Evolutionary conservation across 2,329 filamentous ascomycete species (phyloP), one percentile per base, ranked within the genome.

Genomic region (Calonectria pseudoreteaudii): DNA sequence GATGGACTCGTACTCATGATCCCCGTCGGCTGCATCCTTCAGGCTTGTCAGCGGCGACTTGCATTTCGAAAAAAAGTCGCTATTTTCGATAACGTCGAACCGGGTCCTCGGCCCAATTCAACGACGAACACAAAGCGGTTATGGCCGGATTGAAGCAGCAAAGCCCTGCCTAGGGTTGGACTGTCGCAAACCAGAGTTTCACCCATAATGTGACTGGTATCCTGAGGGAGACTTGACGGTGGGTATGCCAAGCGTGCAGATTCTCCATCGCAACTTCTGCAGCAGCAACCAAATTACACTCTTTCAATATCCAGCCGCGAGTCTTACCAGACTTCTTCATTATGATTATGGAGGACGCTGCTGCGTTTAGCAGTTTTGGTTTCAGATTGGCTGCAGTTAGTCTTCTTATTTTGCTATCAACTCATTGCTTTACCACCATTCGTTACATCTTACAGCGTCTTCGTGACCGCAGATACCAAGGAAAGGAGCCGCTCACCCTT

Each of bases 401-500:
- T 16, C 7, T 78, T n/a, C 4, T 76, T 1, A n/a, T 78, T 1
- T n/a, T 78, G 18, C 58, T 77, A 0, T 74, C 65, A 0, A 78
- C 75, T 26, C 70, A 77, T 30, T 77, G 60, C 18, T 66, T 77
- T 26, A 78, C 76, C 13, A 75, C 71, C 4, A 31, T 76, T 72
- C 76, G 76, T 0, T 78, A 74, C 56, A 69, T 49, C 11, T 13
- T 76, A 30, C 76, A 78, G 52, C 47, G 74, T 11, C 58, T 66
- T 16, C n/a, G 36, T 58, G 41, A 75, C 34, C 75, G 76, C 6
- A 66, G 76, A 1, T 76, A 76, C 20, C 52, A 64, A 28, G 76
- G 76, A 13, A 78, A 70, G 4, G 76, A 78, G n/a, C 76, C 76
- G 8, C 67, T 66, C 2, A 78, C 76, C 28, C 41, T 78, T 13